These are phyloP conservation scores for thale cress (Arabidopsis thaliana) DNA, from an alignment of 345 rosid genomes.

Conservation along the genomic window DNA sequence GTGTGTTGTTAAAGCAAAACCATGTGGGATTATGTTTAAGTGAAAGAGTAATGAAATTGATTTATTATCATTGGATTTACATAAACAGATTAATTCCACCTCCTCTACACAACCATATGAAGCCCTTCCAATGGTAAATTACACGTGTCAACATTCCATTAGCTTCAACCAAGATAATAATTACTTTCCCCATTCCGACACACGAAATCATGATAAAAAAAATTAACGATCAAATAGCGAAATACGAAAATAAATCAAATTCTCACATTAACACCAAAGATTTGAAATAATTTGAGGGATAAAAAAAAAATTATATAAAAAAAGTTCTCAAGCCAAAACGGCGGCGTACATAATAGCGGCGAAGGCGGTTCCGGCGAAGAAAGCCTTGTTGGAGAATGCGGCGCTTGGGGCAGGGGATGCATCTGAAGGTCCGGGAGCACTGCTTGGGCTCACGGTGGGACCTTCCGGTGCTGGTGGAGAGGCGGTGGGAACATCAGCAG, in stretches of 20 bases:
- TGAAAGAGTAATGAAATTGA: slow-evolving; percentile 24
- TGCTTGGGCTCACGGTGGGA: slow-evolving; percentile 25
- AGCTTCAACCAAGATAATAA: slow-evolving; percentile 27
- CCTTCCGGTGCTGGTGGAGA: slow-evolving; percentile 43
- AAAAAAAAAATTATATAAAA: background rate
- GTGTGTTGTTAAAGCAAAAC: background rate
- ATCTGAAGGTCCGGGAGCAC: slow-evolving; percentile 43
- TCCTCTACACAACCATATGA: slow-evolving; percentile 22
- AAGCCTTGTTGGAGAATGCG: slow-evolving; percentile 45
- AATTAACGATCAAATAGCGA: slow-evolving; percentile 26
- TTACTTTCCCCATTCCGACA: slow-evolving; percentile 27
- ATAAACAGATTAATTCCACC: slow-evolving; percentile 16
- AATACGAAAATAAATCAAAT: slow-evolving; percentile 38
- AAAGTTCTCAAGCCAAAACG: slow-evolving; percentile 40
- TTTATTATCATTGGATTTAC: slow-evolving; percentile 37
- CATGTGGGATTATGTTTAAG: background rate
- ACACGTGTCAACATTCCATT: slow-evolving; percentile 39
- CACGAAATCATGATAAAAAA: background rate
- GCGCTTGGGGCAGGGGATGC: slow-evolving; percentile 32
- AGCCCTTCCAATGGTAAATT: slow-evolving; percentile 20
- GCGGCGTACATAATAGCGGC: slow-evolving; percentile 58
- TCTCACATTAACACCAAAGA: slow-evolving; percentile 38
- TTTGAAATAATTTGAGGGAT: slow-evolving; percentile 29
- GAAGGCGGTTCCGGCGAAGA: slow-evolving; percentile 57
- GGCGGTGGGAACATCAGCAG: slow-evolving; percentile 40